Base-by-base conservation (phyloP, 2,329 filamentous ascomycete species). In the Nemania sp. region DNA sequence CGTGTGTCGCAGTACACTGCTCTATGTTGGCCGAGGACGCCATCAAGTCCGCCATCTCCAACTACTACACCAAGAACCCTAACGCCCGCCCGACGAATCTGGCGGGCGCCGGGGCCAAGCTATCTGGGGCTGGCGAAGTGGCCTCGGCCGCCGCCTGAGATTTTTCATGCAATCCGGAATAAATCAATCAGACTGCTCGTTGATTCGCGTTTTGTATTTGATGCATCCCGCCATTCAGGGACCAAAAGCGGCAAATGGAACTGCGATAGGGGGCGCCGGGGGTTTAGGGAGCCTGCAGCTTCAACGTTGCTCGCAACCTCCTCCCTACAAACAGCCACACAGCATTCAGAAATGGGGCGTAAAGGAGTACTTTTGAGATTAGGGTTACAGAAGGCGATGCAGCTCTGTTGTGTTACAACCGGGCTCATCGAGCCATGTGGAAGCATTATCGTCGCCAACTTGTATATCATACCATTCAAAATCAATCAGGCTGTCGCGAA, bases 21-120 rank as follows among this genome's bases (percentile, higher is more conserved):
- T 94, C 90, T 52, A 95, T 96, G 90, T 84, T 96, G 67, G 92
- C 92, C 13, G 92, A 96, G 76, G 91, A 96, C 73, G 92, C 91
- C 65, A 96, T 96, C 83, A 95, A 95, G 79, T 92, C 90, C 39
- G 92, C 92, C 68, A 95, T 96, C 73, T 89, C 87, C 65, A 91
- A 96, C 77, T 96, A 95, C 81, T 91, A 94, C 80, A 90, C 87
- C 73, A 95, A 96, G 84, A 95, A 96, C 79, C 91, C 91, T 60
- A 87, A 89, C 64, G 87, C 87, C 37, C 85, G 86, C 71, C 73
- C 82, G 59, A 96, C 92, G 40, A 87, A 93, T 73, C 84, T 97
- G 11, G 87, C 89, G 57, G 91, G 91, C 68, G 93, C 90, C 25
- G 86, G 81, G 56, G 83, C 87, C 52, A 81, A 87, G 69, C 82